Evolutionary conservation across 164 flowering plant genomes (phyloP).

Genomic region (Cinnamomum chago): DNA sequence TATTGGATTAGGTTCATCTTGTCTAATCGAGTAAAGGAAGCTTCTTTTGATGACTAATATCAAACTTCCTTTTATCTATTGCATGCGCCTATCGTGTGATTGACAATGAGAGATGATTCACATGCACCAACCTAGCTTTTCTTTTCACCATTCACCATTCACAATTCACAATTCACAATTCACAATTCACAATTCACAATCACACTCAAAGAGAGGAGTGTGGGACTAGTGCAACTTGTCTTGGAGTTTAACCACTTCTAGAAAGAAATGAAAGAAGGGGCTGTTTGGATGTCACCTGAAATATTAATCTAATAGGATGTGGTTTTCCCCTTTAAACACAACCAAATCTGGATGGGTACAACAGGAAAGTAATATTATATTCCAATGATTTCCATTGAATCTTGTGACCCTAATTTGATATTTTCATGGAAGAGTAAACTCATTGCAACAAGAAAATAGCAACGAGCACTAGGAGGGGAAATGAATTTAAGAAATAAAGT

Average conservation of each 20-base stretch:
- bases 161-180: neutral
- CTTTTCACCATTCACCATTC: too few species aligned
- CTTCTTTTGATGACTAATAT: neutral
- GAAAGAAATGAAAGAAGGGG: neutral
- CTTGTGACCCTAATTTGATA: too few species aligned
- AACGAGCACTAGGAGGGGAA: too few species aligned
- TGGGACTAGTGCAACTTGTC: neutral
- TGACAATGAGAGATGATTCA: neutral
- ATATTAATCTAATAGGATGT: too few species aligned
- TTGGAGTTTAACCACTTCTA: neutral
- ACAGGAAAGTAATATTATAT: too few species aligned
- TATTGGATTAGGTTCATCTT: too few species aligned
- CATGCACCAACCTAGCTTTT: neutral
- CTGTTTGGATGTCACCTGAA: neutral
- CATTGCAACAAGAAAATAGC: too few species aligned
- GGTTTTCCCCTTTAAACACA: too few species aligned
- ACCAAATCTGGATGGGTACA: too few species aligned
- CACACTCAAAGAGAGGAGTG: neutral
- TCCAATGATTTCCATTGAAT: too few species aligned
- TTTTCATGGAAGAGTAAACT: too few species aligned
- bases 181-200: neutral
- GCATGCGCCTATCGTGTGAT: neutral
- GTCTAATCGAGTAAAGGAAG: neutral
- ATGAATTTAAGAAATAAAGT: too few species aligned
- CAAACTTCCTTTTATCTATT: neutral